Conservation (phyloP, 768 basidiomycete genomes). For the Cyclocybe aegerita region DNA sequence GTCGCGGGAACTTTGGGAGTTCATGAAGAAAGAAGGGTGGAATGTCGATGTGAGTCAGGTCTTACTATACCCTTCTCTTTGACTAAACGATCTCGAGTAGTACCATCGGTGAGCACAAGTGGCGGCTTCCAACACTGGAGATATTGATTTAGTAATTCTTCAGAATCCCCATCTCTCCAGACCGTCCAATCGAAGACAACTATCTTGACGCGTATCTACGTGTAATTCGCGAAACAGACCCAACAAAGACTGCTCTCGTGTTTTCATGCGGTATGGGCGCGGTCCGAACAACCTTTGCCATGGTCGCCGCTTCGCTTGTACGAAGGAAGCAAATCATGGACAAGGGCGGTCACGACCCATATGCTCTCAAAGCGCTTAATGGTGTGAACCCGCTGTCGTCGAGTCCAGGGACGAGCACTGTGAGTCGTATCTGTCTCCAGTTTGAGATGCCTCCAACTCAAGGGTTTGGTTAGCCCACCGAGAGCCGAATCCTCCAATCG, state of each 20-base stretch:
- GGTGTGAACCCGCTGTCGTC: constrained; percentile 18
- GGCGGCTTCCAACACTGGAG: not conserved
- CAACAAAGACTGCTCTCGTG: constrained; percentile 77
- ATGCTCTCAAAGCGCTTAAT: constrained; percentile 40
- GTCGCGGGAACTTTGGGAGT: constrained; percentile 81
- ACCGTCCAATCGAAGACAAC: constrained; percentile 92
- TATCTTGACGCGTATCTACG: constrained; percentile 92
- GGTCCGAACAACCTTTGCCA: constrained; percentile 94
- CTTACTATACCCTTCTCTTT: not conserved
- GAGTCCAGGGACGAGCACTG: constrained; percentile 49
- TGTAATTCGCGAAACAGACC: constrained; percentile 79
- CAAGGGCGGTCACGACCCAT: constrained; percentile 77
- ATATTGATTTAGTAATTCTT: not conserved
- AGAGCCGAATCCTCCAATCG: constrained; percentile 57
- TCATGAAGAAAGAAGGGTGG: constrained; percentile 82
- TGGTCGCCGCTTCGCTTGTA: constrained; percentile 90
- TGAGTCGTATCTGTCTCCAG: constrained; percentile 20
- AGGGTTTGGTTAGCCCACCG: constrained; percentile 38
- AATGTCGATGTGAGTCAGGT: constrained; percentile 73
- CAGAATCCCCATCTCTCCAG: constrained; percentile 93
- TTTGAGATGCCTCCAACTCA: not conserved
- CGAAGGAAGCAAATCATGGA: constrained; percentile 73
- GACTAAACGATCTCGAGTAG: constrained; percentile 27
- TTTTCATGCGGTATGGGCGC: constrained; percentile 98
- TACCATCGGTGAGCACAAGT: constrained; percentile 64